Evolutionary conservation across 108 stramenopile genomes (phyloP).

Genomic region (Schizochytrium sp.): DNA sequence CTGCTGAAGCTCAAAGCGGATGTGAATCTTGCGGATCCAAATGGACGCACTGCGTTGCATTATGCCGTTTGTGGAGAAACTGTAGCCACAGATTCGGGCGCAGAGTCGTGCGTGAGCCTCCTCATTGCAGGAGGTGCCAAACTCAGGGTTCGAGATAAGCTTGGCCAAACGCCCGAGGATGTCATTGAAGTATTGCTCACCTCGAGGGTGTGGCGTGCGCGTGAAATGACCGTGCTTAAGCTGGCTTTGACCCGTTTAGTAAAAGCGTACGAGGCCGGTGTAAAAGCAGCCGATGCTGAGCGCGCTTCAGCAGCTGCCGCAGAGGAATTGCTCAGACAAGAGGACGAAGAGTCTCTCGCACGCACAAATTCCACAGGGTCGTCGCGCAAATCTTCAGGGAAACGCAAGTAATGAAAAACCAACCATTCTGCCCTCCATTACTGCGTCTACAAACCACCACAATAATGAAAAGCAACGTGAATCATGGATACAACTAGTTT

Average conservation of each 20-base stretch:
- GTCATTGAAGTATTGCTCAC: background rate
- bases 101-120: background rate
- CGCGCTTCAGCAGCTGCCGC: background rate
- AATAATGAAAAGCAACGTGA: no score
- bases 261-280: background rate
- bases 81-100: background rate
- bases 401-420: background rate
- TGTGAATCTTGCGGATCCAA: background rate
- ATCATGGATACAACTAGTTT: no score
- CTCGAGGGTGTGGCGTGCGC: background rate
- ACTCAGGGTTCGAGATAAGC: background rate
- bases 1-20: background rate
- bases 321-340: background rate
- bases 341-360: no score
- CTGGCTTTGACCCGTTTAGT: background rate
- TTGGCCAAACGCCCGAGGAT: background rate
- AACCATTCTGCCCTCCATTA: no score
- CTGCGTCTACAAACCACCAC: no score
- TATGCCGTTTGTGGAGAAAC: conserved; percentile 7
- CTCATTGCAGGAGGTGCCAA: background rate
- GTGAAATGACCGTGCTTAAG: background rate
- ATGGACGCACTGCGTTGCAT: background rate
- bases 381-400: conserved; percentile 9
- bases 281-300: background rate
- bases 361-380: no score